Evolutionary conservation across 2,329 filamentous ascomycete species (phyloP).

Genomic region (Venturia oleaginea): DNA sequence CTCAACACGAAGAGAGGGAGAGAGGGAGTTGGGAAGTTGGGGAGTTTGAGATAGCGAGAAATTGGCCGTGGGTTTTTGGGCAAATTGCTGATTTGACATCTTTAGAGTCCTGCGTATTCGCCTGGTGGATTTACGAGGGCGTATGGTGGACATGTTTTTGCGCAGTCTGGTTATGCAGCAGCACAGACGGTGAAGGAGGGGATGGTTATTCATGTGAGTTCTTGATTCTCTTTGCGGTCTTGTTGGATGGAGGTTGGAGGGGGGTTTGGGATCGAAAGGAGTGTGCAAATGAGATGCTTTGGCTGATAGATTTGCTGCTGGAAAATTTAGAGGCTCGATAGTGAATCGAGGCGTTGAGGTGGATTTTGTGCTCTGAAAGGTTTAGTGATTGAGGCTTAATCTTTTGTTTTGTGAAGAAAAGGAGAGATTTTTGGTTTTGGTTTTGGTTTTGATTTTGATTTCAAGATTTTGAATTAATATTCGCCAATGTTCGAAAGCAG

Average conservation of each 20-base stretch:
- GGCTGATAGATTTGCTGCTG: too few species aligned
- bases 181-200: slow-evolving; percentile 43
- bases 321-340: too few species aligned
- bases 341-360: too few species aligned
- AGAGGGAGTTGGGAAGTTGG: not conserved
- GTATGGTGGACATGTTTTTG: slow-evolving; percentile 49
- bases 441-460: not conserved
- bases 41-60: not conserved
- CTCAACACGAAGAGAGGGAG: not conserved
- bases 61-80: not conserved
- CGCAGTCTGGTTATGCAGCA: slow-evolving; percentile 49
- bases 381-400: too few species aligned
- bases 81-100: not conserved
- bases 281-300: too few species aligned
- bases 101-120: slow-evolving; percentile 5
- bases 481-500: not conserved
- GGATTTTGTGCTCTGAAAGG: too few species aligned
- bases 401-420: too few species aligned
- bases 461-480: too few species aligned
- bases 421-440: not conserved
- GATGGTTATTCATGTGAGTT: slow-evolving; percentile 42
- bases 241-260: not conserved
- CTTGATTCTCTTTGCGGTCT: not conserved
- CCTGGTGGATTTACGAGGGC: slow-evolving; percentile 24
- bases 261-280: not conserved